phyloP scores from a whole-genome alignment of 2,329 filamentous ascomycete species.

The Lecanicillium sp. region DNA sequence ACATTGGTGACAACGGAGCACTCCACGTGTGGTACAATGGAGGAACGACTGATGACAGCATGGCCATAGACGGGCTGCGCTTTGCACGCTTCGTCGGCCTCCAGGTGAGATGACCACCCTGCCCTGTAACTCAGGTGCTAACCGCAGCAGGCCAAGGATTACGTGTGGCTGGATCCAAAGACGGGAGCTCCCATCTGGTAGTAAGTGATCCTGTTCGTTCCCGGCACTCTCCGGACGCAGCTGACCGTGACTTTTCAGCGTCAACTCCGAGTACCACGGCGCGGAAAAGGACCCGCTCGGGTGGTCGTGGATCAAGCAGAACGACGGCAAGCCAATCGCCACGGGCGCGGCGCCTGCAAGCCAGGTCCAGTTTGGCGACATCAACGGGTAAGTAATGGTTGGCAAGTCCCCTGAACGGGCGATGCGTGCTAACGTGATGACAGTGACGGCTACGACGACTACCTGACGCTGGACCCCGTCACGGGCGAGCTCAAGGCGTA shows the following conservation, averaged over 20 bases:
- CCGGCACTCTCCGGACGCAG: neutral
- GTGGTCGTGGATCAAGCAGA: conserved; percentile 5
- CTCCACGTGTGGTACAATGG: conserved; percentile 16
- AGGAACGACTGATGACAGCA: conserved; percentile 11
- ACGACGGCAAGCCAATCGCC: conserved; percentile 13
- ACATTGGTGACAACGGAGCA: conserved; percentile 12
- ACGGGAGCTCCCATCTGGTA: conserved; percentile 11
- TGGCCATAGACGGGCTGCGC: conserved; percentile 14
- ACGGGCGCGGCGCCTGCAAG: conserved; percentile 11
- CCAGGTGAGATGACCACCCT: neutral
- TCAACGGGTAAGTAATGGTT: conserved; percentile 9
- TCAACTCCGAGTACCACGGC: neutral
- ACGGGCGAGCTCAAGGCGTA: conserved; percentile 12
- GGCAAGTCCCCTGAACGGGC: neutral
- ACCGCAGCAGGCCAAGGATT: conserved; percentile 14
- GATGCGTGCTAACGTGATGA: neutral
- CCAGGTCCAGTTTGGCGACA: conserved; percentile 16
- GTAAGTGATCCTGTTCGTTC: neutral
- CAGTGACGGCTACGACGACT: conserved; percentile 16
- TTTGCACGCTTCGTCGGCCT: conserved; percentile 16
- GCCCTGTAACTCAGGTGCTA: neutral
- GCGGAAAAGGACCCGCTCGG: neutral
- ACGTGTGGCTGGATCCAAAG: conserved; percentile 16
- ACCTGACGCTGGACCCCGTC: conserved; percentile 13
- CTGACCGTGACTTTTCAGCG: neutral